Percentiles rank a stretch among this genome's conserved stretches.
Conservation (phyloP, 208 protist species). For the Spongospora subterranea region DNA sequence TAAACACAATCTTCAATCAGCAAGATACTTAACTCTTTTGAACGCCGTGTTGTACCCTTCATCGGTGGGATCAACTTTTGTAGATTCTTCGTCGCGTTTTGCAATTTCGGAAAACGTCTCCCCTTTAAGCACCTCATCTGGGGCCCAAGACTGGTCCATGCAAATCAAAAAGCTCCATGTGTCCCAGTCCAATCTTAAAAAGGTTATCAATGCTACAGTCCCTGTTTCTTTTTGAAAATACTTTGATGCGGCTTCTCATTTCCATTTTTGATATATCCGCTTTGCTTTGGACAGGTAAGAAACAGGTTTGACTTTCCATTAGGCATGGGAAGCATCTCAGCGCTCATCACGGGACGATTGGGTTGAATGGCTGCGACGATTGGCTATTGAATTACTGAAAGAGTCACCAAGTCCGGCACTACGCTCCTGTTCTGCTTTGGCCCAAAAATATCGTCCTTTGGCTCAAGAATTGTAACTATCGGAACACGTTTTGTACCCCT, state of each 20-base stretch:
- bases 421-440: constrained; percentile 79
- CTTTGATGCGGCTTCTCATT: too few species aligned
- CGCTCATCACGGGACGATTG: constrained; percentile 83
- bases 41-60: constrained; percentile 11
- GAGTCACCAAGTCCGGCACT: constrained; percentile 85
- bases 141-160: neutral
- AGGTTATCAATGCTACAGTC: constrained; percentile 1
- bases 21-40: neutral
- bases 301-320: too few species aligned
- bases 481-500: neutral
- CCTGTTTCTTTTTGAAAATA: neutral
- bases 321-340: constrained; percentile 81
- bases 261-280: too few species aligned
- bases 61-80: neutral
- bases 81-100: neutral
- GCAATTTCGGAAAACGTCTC: neutral
- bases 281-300: too few species aligned
- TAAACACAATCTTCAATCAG: neutral
- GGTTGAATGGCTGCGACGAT: constrained; percentile 84
- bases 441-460: constrained; percentile 74
- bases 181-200: constrained; percentile 29
- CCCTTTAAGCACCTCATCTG: neutral
- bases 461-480: constrained; percentile 75
- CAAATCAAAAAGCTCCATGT: constrained; percentile 51
- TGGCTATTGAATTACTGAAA: constrained; percentile 82